Evolutionary conservation across 352 stramenopile species (phyloP).

Genomic region (Phytophthora cactorum): DNA sequence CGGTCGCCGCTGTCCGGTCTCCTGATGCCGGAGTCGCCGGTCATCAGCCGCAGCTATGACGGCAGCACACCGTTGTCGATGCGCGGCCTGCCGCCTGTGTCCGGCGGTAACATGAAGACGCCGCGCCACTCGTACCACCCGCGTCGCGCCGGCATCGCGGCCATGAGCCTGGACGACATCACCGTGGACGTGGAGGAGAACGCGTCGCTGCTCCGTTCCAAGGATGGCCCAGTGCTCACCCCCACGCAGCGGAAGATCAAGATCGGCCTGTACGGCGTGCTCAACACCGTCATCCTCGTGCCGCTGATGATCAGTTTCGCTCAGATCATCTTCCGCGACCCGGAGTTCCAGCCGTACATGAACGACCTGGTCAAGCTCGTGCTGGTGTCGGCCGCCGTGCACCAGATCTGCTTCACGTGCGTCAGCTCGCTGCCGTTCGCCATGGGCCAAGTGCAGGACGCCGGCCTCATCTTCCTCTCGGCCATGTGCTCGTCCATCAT

Average conservation of each 20-base stretch:
- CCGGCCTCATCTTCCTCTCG: conserved; percentile 98
- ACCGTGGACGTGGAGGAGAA: conserved; percentile 37
- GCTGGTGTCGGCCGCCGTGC: conserved; percentile 80
- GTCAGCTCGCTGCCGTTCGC: conserved; percentile 96
- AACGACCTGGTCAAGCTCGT: conserved; percentile 96
- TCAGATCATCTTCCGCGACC: conserved; percentile 95
- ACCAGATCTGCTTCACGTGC: conserved; percentile 86
- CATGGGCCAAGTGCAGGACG: conserved; percentile 98
- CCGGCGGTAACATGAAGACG: conserved; percentile 45
- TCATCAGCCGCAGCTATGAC: conserved; percentile 45
- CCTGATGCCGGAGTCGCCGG: conserved; percentile 35
- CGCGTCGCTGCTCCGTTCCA: conserved; percentile 20
- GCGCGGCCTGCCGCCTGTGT: conserved; percentile 11
- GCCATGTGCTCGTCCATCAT: conserved; percentile 94
- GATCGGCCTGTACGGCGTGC: conserved; percentile 86
- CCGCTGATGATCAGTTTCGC: conserved; percentile 92
- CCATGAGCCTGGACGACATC: conserved; percentile 33
- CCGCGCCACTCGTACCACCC: conserved; percentile 62
- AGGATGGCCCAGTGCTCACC: conserved; percentile 23
- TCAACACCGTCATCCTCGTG: conserved; percentile 95
- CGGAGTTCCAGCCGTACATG: conserved; percentile 92
- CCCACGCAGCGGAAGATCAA: conserved; percentile 50
- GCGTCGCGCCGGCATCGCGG: conserved; percentile 20
- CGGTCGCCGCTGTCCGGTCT: conserved; percentile 16
- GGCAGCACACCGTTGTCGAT: conserved; percentile 32